A percentile compares a stretch with the other conserved stretches of the same genome.
Conservation (phyloP, 331 rosid species). For the Quercus phellos region DNA sequence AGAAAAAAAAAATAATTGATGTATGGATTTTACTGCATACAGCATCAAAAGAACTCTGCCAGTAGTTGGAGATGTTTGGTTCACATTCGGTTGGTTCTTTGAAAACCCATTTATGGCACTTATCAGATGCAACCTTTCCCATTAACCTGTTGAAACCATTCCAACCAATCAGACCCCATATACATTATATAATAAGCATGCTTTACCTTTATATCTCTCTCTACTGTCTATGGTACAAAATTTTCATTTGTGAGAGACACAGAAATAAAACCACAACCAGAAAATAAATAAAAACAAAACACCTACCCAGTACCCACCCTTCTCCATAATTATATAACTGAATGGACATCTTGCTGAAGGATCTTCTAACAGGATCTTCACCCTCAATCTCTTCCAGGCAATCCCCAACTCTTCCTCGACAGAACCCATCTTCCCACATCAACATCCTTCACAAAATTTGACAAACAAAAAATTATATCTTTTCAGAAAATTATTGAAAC, state of each 20-base stretch:
- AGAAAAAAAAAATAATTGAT: background rate
- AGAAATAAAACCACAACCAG: conserved; percentile 14
- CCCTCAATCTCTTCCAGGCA: conserved; percentile 78
- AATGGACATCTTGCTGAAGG: conserved; percentile 99
- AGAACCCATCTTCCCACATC: conserved; percentile 99
- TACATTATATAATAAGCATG: background rate
- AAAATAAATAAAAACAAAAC: conserved; percentile 25
- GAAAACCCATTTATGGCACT: conserved; percentile 99
- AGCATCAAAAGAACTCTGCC: conserved; percentile 99
- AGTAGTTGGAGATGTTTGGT: conserved; percentile 88
- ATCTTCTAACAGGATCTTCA: conserved; percentile 88
- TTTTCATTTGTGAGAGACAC: background rate
- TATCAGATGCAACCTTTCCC: conserved; percentile 99
- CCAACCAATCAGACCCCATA: conserved; percentile 31
- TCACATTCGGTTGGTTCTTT: conserved; percentile 95
- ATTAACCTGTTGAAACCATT: conserved; percentile 58
- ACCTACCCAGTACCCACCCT: conserved; percentile 99
- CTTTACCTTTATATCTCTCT: conserved; percentile 4
- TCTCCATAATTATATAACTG: conserved; percentile 99
- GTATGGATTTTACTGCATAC: conserved; percentile 39
- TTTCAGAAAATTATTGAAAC: background rate
- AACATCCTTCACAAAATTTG: conserved; percentile 63
- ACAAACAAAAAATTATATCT: background rate
- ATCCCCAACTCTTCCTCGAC: conserved; percentile 69
- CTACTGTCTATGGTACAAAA: background rate